Percentiles rank a stretch among this genome's conserved stretches.
Conservation (phyloP, 257 asterid species). For the Paraleonurus japonicus region DNA sequence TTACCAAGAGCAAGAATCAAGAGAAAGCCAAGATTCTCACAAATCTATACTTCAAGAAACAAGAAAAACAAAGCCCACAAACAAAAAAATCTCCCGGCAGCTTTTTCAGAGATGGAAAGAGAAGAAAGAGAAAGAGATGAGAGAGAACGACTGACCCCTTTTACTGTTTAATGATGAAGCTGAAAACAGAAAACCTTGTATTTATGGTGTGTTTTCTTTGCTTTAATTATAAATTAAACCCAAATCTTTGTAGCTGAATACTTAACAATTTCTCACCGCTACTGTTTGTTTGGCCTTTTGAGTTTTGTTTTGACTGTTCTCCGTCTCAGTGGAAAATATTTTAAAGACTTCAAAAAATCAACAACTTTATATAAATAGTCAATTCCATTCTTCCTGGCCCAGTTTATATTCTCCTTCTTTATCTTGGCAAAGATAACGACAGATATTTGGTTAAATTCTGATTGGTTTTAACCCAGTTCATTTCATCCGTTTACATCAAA, state of each 20-base stretch:
- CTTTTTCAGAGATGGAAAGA: background rate
- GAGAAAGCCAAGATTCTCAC: background rate
- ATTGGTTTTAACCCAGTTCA: background rate
- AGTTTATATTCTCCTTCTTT: background rate
- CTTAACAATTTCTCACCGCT: slow-evolving; percentile 13
- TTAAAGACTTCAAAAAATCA: background rate
- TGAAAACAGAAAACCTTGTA: slow-evolving; percentile 26
- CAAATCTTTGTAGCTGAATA: slow-evolving; percentile 21
- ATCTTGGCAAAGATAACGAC: slow-evolving; percentile 3
- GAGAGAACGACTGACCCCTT: slow-evolving; percentile 37
- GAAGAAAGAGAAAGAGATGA: background rate
- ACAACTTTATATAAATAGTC: slow-evolving; percentile 18
- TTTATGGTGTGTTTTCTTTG: slow-evolving; percentile 29
- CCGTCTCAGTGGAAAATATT: slow-evolving; percentile 28
- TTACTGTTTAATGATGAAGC: slow-evolving; percentile 23
- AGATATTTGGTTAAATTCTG: background rate
- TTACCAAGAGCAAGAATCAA: background rate
- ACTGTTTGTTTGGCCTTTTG: slow-evolving; percentile 11
- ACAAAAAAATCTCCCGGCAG: slow-evolving; percentile 16
- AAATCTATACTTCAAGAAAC: background rate
- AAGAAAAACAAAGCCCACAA: background rate
- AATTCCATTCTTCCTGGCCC: slow-evolving; percentile 19
- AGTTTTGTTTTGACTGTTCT: slow-evolving; percentile 35
- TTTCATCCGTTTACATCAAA: too few species aligned
- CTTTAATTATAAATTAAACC: slow-evolving; percentile 10